phyloP scores from a whole-genome alignment of 305 asterid genomes.

The Lippia alba region DNA sequence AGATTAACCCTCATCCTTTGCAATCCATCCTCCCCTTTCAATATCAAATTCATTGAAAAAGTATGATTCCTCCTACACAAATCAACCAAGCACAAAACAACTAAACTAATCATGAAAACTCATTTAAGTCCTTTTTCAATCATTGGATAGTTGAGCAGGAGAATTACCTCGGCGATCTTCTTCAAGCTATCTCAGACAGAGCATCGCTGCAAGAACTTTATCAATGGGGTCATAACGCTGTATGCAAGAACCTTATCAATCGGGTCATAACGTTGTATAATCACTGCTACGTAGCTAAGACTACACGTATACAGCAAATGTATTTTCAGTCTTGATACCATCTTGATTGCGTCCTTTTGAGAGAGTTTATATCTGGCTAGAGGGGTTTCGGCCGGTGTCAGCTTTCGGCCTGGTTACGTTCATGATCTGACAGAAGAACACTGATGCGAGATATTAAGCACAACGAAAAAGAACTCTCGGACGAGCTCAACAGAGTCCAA shows the following conservation, averaged over 20 bases:
- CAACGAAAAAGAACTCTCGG: constrained; percentile 30
- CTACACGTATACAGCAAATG: constrained; percentile 35
- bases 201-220: too few species aligned
- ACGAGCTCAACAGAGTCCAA: constrained; percentile 38
- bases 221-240: background rate
- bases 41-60: background rate
- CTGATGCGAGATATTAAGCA: constrained; percentile 32
- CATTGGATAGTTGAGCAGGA: constrained; percentile 41
- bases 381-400: constrained; percentile 38
- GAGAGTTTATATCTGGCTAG: constrained; percentile 40
- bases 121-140: constrained; percentile 37
- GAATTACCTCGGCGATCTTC: constrained; percentile 28
- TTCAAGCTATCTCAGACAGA: background rate
- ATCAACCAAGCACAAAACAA: background rate
- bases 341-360: constrained; percentile 45
- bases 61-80: constrained; percentile 10
- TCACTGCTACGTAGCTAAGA: constrained; percentile 38
- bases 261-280: constrained; percentile 33
- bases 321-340: constrained; percentile 37
- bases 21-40: too few species aligned
- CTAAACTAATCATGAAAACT: background rate
- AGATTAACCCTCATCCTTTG: too few species aligned
- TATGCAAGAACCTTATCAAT: constrained; percentile 25
- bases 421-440: constrained; percentile 40
- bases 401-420: constrained; percentile 32